Conservation (phyloP, 2,329 filamentous ascomycete species). For the Penicillium griseofulvum region DNA sequence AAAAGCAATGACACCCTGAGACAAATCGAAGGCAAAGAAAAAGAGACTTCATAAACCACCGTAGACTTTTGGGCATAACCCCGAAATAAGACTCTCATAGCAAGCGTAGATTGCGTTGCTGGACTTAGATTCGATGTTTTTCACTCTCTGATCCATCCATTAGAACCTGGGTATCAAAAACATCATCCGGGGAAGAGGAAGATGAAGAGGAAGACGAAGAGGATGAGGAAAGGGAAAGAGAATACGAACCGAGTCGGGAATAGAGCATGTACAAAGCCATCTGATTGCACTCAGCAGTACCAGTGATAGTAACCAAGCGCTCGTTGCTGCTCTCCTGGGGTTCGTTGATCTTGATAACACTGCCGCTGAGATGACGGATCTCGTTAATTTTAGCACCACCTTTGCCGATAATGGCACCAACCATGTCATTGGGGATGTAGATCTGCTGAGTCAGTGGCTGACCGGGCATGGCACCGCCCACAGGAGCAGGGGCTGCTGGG, state of each 20-base stretch:
- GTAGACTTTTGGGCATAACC: conserved; percentile 24
- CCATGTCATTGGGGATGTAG: conserved; percentile 99
- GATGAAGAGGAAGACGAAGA: no score
- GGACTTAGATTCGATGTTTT: conserved; percentile 64
- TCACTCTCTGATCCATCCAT: conserved; percentile 60
- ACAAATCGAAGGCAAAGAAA: conserved; percentile 15
- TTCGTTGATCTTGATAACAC: conserved; percentile 99
- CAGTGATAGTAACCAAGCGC: conserved; percentile 93
- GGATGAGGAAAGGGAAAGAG: no score
- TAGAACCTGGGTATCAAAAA: background rate
- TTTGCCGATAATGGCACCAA: conserved; percentile 98
- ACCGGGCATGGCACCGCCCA: conserved; percentile 71
- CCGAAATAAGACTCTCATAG: conserved; percentile 4
- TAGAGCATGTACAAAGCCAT: conserved; percentile 99
- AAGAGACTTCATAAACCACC: conserved; percentile 24
- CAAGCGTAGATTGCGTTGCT: conserved; percentile 1
- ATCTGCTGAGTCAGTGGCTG: conserved; percentile 95
- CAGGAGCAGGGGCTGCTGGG: conserved; percentile 63
- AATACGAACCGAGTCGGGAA: conserved; percentile 75
- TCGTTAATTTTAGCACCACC: conserved; percentile 99
- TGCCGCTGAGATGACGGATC: conserved; percentile 92
- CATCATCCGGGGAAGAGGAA: background rate
- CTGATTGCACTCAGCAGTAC: conserved; percentile 96
- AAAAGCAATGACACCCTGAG: conserved; percentile 14
- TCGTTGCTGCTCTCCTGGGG: conserved; percentile 99